Conservation (phyloP, 2,329 filamentous ascomycete species). For the Emergomyces orientalis region DNA sequence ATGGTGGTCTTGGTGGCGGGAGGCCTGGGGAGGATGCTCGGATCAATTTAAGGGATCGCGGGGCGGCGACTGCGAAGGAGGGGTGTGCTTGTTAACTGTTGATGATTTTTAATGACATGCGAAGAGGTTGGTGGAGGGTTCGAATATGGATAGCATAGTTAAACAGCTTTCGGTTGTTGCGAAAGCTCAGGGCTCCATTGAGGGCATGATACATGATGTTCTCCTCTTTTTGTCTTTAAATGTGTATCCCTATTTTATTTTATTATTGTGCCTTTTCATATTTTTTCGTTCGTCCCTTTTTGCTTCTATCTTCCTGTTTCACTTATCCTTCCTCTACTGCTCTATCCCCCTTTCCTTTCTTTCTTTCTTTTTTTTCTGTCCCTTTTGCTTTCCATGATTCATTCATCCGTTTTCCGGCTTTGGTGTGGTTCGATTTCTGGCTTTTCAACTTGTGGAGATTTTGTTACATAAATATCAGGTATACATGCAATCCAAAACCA, state of each 20-base stretch:
- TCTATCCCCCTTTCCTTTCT: not conserved
- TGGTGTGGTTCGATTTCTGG: not conserved
- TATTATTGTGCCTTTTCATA: not conserved
- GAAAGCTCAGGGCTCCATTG: not conserved
- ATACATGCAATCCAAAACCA: not conserved
- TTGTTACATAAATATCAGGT: not conserved
- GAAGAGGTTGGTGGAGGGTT: not conserved
- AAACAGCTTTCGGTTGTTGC: not conserved
- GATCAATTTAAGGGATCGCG: conserved; percentile 70
- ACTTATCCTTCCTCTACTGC: not conserved
- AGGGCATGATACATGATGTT: not conserved
- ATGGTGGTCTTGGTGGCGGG: conserved; percentile 45
- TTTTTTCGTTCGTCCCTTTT: not conserved
- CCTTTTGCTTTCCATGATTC: not conserved
- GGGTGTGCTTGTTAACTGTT: conserved; percentile 68
- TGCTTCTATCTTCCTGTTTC: not conserved
- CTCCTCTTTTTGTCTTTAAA: not conserved
- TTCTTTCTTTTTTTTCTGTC: too few species aligned
- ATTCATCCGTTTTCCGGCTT: not conserved
- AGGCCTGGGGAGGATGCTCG: conserved; percentile 47
- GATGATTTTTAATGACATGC: conserved; percentile 17
- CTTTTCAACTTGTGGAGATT: not conserved
- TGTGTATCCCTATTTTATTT: not conserved
- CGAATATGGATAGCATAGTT: not conserved
- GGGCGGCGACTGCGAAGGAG: conserved; percentile 71